These are phyloP conservation scores for Penicillium sp. DNA, from an alignment of 2,329 filamentous ascomycete genomes.

Conservation along the genomic window DNA sequence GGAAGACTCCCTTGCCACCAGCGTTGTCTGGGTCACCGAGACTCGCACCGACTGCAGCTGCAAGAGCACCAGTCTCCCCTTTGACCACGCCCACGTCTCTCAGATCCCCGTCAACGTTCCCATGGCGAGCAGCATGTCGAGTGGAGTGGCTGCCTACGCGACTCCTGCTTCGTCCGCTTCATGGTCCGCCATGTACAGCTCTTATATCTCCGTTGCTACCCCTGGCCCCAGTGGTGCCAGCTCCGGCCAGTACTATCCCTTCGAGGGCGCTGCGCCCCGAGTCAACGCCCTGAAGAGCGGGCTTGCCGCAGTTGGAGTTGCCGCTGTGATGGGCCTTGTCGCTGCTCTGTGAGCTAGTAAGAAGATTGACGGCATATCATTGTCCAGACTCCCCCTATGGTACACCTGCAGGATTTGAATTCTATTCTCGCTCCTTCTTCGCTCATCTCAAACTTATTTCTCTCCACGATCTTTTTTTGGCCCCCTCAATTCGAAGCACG, in stretches of 20 bases:
- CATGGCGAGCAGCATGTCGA: conserved; percentile 10
- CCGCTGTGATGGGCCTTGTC: conserved; percentile 20
- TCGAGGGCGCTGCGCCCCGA: conserved; percentile 15
- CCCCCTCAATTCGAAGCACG: no score
- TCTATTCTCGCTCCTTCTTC: no score
- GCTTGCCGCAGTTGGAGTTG: conserved; percentile 14
- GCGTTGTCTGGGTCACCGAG: conserved; percentile 19
- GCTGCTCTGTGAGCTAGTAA: conserved; percentile 13
- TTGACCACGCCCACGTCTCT: conserved; percentile 9
- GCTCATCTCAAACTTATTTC: no score
- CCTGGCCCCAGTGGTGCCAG: conserved; percentile 16
- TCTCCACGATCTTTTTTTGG: no score
- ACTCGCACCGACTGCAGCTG: conserved; percentile 18
- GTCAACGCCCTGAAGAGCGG: conserved; percentile 6
- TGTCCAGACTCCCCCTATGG: no score
- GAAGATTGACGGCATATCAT: no score
- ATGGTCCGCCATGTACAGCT: conserved; percentile 10
- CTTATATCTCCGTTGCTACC: conserved; percentile 9
- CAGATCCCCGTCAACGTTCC: conserved; percentile 19
- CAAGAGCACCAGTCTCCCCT: conserved; percentile 7
- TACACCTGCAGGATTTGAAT: no score
- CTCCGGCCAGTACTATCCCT: conserved; percentile 11
- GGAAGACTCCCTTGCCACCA: background rate
- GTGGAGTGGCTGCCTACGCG: conserved; percentile 5
- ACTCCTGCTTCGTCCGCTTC: conserved; percentile 9